Base-by-base conservation (phyloP, 306 rosid species). In the Medicago lupulina region DNA sequence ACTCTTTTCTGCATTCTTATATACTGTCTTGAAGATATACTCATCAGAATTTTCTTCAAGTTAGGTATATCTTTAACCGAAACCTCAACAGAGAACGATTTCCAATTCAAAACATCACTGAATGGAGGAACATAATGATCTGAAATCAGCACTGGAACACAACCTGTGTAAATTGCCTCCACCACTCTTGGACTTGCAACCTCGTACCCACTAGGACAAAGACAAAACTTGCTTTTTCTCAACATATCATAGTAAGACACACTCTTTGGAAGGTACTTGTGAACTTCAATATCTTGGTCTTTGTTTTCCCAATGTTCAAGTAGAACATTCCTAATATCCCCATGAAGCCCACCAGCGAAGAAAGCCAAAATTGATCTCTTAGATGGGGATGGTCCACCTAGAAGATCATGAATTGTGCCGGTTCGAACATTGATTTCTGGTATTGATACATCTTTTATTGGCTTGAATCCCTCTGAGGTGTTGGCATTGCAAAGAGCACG, bases 121-220 rank as follows among this genome's bases (percentile, higher is more conserved):
- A 96, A 96, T 0, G 99, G 99, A 12, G 92, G 96, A 1, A 92
- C 88, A 54, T 96, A 92, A 57, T 88, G 87, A 19, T 96, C 92
- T 7, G 99, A 92, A 44, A 96, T 88, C 0, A 96, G 85, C 57
- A 96, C 98, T 0, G 99, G 99, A 1, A 96, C 91, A 16, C 99
- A 96, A 0, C 98, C 98, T 0, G 97, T 87, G 88, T 96, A 96
- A 7, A 92, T 96, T 13, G 99, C 99, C 69, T 96, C 99, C 2
- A 96, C 98, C 0, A 96, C 81, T 67, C 99, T 83, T 0, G 99
- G 98, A 66, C 98, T 96, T 1, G 99, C 99, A 2, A 96, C 99
- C 80, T 96, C 99, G 19, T 90, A 90, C 16, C 99, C 99, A 63
- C 99, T 96, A 0, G 99, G 99, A 78, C 99, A 96, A 38, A 96